Evolutionary conservation across 1,139 yeast genomes (phyloP), one percentile per base, ranked within the genome.

Genomic region (Arxiozyma slooffiae): DNA sequence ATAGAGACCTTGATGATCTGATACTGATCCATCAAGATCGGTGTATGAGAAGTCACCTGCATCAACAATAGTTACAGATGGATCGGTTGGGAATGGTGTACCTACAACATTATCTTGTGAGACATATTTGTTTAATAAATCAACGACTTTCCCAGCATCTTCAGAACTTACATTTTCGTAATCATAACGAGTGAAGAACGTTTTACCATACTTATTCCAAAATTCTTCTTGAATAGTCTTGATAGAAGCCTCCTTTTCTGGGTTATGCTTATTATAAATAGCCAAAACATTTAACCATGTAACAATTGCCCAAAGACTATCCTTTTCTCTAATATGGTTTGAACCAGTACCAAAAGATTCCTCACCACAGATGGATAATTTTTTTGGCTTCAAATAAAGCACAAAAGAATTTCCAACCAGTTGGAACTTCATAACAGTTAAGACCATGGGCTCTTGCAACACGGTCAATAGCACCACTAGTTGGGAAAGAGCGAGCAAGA

Each of bases 341-440:
- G 97, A 88, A 44, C 99, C 99, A 37, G 98, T 92, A 65, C 99
- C 99, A 62, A 92, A 92, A 43, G 95, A 85, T 71, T 92, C 99
- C 71, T 92, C 99, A 59, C 99, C 99, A 72, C 99, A 92, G 64
- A 92, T 92, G 55, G 96, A 87, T 64, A 92, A 77, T 71, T 89
- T 90, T n/a, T 63, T 88, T 80, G 46, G 95, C 90, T 67, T 92
- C 99, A 62, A 92, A 92, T 57, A 92, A 74, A 7, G 95, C 92
- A 70, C 97, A 89, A 78, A 92, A 92, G 67, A 92, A 92, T 71
- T 92, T 92, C 99, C 99, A 92, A 43, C 99, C 99, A 21, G 99
- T 92, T 53, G 99, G 99, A 7, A 94, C 98, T 71, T 94, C 98
- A 70, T 92, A 92, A 57, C 84, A 75, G 49, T 83, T 71, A 57